These are phyloP conservation scores for Malus hybrid DNA, from an alignment of 331 rosid genomes.

Conservation along the genomic window DNA sequence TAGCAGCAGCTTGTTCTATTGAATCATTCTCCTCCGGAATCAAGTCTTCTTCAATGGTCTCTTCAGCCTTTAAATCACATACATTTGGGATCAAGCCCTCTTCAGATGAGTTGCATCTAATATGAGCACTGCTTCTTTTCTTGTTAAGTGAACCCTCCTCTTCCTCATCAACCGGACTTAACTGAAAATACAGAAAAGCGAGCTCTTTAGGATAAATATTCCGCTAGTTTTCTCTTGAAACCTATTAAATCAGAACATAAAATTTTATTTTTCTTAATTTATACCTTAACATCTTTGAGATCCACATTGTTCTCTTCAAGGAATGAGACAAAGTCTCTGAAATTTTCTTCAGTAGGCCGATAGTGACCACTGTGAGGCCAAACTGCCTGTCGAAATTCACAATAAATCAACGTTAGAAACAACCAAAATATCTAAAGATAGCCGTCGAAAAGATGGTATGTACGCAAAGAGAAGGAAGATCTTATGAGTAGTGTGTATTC, in stretches of 20 bases:
- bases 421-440: neutral
- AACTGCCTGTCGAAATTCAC: constrained; percentile 61
- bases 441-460: neutral
- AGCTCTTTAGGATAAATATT: constrained; percentile 21
- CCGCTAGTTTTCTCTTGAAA: neutral
- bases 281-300: constrained; percentile 81
- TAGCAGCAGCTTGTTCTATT: constrained; percentile 22
- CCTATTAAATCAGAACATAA: neutral
- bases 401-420: constrained; percentile 18
- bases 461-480: constrained; percentile 1
- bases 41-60: constrained; percentile 20
- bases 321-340: constrained; percentile 73
- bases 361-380: constrained; percentile 99
- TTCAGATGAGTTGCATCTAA: constrained; percentile 70
- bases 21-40: constrained; percentile 20
- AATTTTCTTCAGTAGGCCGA: constrained; percentile 81
- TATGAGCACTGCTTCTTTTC: constrained; percentile 45
- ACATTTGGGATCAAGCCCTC: constrained; percentile 50
- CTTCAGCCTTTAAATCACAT: constrained; percentile 37
- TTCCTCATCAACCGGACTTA: constrained; percentile 57
- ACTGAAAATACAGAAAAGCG: constrained; percentile 41
- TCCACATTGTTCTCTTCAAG: constrained; percentile 75
- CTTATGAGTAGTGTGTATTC: neutral
- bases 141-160: constrained; percentile 28
- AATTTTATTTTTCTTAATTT: neutral